Percentiles rank a stretch among this genome's conserved stretches.
These are phyloP conservation scores for Ruellia speciosa DNA, from an alignment of 305 asterid genomes.

Conservation along the genomic window DNA sequence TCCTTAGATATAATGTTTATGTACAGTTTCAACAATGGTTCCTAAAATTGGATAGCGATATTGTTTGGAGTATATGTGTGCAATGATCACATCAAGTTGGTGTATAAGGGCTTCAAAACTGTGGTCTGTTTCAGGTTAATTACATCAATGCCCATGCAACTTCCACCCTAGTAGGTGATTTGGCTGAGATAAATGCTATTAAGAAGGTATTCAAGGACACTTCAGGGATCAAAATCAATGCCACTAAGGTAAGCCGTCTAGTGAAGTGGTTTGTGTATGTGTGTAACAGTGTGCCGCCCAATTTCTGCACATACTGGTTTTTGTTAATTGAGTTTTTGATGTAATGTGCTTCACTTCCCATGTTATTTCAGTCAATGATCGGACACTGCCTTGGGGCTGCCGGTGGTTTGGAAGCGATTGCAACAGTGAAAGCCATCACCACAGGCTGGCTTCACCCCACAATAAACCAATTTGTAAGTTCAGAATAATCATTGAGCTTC, in stretches of 20 bases:
- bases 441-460: slow-evolving; percentile 98
- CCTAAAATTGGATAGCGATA: slow-evolving; percentile 6
- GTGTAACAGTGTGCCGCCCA: not conserved
- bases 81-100: not conserved
- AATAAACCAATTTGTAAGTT: slow-evolving; percentile 86
- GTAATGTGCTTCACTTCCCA: slow-evolving; percentile 14
- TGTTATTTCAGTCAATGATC: slow-evolving; percentile 71
- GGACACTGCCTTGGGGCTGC: slow-evolving; percentile 99
- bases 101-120: slow-evolving; percentile 8
- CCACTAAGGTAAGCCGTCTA: slow-evolving; percentile 60
- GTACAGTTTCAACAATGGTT: not conserved
- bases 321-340: not conserved
- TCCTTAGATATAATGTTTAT: not conserved
- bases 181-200: slow-evolving; percentile 87
- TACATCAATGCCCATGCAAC: slow-evolving; percentile 96
- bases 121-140: slow-evolving; percentile 55
- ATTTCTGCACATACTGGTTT: no score
- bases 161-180: slow-evolving; percentile 81
- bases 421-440: slow-evolving; percentile 80
- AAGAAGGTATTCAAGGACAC: slow-evolving; percentile 85
- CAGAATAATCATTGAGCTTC: not conserved
- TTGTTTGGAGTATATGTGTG: not conserved
- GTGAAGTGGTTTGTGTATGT: slow-evolving; percentile 16
- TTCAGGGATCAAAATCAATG: slow-evolving; percentile 73
- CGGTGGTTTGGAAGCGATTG: slow-evolving; percentile 96